Evolutionary conservation across 805 yeast species (phyloP).

Genomic region (Candida alai): DNA sequence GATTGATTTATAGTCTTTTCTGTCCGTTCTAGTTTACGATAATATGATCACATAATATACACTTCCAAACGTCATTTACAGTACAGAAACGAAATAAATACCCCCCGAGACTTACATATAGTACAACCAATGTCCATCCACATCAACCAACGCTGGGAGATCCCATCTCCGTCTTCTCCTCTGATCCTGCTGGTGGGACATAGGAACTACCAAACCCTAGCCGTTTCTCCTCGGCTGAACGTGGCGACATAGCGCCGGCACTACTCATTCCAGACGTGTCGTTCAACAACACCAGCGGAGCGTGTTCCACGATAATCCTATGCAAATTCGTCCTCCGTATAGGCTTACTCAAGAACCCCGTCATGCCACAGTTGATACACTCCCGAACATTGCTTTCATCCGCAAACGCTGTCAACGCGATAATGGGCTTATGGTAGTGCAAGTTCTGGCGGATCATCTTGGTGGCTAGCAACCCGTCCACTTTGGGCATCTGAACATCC

Average conservation of each 20-base stretch:
- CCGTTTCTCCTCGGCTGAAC: constrained; percentile 23
- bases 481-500: constrained; percentile 97
- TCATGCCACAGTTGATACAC: constrained; percentile 88
- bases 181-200: constrained; percentile 5
- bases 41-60: background rate
- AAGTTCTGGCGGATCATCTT: constrained; percentile 62
- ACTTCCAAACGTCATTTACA: too few species aligned
- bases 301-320: constrained; percentile 49
- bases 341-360: constrained; percentile 87
- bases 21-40: too few species aligned
- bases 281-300: constrained; percentile 29
- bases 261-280: too few species aligned
- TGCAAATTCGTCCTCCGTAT: constrained; percentile 67
- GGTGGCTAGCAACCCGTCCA: constrained; percentile 88
- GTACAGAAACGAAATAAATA: constrained; percentile 1
- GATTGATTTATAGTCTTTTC: too few species aligned
- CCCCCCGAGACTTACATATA: too few species aligned
- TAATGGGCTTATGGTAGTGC: constrained; percentile 68
- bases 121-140: too few species aligned
- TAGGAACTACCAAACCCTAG: constrained; percentile 17
- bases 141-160: too few species aligned
- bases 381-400: constrained; percentile 86
- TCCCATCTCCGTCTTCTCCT: too few species aligned
- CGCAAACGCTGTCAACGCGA: constrained; percentile 93
- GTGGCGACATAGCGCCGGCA: constrained; percentile 33